A percentile compares a stretch with the other conserved stretches of the same genome.
These are phyloP conservation scores for Halteria grandinella DNA, from an alignment of 73 alveolate species.

Conservation along the genomic window DNA sequence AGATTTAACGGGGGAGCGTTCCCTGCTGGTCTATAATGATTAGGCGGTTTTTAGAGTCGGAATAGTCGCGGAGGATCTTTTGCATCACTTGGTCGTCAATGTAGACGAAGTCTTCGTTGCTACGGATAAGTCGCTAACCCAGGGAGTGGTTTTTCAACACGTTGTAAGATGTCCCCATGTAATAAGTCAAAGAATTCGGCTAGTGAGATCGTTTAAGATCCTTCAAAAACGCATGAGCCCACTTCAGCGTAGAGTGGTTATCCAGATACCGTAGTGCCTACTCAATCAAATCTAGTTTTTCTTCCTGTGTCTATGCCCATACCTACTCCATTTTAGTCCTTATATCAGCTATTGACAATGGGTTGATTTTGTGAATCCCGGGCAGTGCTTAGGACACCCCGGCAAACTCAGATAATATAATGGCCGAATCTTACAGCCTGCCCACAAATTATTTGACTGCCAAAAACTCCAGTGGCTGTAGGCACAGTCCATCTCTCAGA, in stretches of 20 bases:
- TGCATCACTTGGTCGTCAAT: background rate
- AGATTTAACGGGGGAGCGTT: constrained; percentile 9
- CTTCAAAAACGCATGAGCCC: constrained; percentile 75
- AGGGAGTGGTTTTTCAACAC: constrained; percentile 15
- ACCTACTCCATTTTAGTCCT: constrained; percentile 70
- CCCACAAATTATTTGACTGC: constrained; percentile 53
- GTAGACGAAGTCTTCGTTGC: constrained; percentile 21
- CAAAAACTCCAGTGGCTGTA: constrained; percentile 74
- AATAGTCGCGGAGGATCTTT: constrained; percentile 11
- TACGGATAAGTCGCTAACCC: no score
- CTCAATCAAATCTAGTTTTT: constrained; percentile 37
- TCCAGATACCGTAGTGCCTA: constrained; percentile 33
- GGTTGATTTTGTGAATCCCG: constrained; percentile 72
- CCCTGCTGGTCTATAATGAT: constrained; percentile 45
- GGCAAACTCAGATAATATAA: constrained; percentile 78
- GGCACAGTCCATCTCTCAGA: constrained; percentile 78
- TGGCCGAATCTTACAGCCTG: constrained; percentile 32
- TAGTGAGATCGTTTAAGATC: constrained; percentile 69
- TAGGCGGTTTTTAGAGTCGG: background rate
- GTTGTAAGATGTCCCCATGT: constrained; percentile 39
- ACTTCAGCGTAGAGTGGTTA: constrained; percentile 56
- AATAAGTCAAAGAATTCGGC: constrained; percentile 31
- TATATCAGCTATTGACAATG: constrained; percentile 30
- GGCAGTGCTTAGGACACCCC: constrained; percentile 73
- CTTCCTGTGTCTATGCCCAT: constrained; percentile 22